Conservation (phyloP, 129 eudicot species). For the Solidago caesia region DNA sequence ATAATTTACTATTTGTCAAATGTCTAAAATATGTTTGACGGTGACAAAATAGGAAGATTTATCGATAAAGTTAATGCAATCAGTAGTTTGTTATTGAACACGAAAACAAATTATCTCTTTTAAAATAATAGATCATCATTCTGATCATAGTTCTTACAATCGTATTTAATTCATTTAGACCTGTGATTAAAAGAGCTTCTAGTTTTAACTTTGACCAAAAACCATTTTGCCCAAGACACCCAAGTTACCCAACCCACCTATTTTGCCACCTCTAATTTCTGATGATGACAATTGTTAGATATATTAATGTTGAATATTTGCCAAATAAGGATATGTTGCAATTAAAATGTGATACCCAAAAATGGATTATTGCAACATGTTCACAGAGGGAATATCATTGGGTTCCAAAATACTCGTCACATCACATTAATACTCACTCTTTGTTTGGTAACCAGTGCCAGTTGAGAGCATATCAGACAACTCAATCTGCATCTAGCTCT, state of each 20-base stretch:
- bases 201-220: background rate
- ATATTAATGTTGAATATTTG: background rate
- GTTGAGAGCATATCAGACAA: slow-evolving; percentile 47
- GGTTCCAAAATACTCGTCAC: background rate
- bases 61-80: background rate
- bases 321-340: background rate
- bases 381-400: background rate
- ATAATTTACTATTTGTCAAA: slow-evolving; percentile 8
- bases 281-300: background rate
- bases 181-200: background rate
- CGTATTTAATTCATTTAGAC: slow-evolving; percentile 2
- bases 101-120: background rate
- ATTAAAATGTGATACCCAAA: background rate
- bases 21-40: slow-evolving; percentile 5
- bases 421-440: background rate
- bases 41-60: background rate
- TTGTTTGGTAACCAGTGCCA: slow-evolving; percentile 38
- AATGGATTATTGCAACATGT: background rate
- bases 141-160: background rate
- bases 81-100: background rate
- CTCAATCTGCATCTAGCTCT: slow-evolving; percentile 43
- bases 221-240: background rate
- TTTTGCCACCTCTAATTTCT: background rate
- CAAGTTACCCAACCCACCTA: background rate
- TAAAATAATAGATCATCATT: background rate